Conservation (phyloP, 2,329 filamentous ascomycete genomes). For the Drechslerella dactyloides region DNA sequence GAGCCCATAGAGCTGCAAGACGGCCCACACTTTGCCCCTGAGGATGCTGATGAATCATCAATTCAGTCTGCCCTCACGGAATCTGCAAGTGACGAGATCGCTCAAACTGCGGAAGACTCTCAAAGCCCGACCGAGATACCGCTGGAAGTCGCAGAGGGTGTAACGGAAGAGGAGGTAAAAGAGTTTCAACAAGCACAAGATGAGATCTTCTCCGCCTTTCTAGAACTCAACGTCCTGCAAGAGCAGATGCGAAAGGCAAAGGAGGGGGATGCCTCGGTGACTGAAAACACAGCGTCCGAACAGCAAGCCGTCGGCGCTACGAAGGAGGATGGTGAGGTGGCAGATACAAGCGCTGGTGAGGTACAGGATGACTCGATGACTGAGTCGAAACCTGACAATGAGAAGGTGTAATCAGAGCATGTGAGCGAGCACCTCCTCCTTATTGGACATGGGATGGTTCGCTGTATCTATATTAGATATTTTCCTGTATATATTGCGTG, state of each 20-base stretch:
- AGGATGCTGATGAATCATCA: constrained; percentile 14
- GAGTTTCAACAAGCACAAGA: constrained; percentile 48
- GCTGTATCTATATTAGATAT: constrained; percentile 14
- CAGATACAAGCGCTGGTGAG: constrained; percentile 22
- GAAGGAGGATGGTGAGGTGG: constrained; percentile 20
- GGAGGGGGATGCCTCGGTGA: constrained; percentile 2
- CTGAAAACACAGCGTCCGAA: constrained; percentile 3
- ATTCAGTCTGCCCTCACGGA: constrained; percentile 2
- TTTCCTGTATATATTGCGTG: constrained; percentile 4
- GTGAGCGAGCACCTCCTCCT: neutral
- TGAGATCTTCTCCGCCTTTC: constrained; percentile 45
- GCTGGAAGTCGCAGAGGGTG: constrained; percentile 37
- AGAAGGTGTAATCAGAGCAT: neutral
- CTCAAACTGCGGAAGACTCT: constrained; percentile 10
- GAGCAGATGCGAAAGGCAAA: constrained; percentile 36
- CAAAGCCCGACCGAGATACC: constrained; percentile 21
- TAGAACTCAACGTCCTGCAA: constrained; percentile 34
- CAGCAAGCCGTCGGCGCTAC: neutral
- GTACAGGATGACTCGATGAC: constrained; percentile 11
- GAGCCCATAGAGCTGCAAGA: constrained; percentile 37
- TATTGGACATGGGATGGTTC: neutral
- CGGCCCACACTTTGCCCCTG: constrained; percentile 38
- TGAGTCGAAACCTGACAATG: constrained; percentile 5
- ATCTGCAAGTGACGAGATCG: neutral
- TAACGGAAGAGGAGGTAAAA: constrained; percentile 44